These are phyloP conservation scores for Calonectria hongkongensis DNA, from an alignment of 2,329 filamentous ascomycete genomes.

Conservation along the genomic window DNA sequence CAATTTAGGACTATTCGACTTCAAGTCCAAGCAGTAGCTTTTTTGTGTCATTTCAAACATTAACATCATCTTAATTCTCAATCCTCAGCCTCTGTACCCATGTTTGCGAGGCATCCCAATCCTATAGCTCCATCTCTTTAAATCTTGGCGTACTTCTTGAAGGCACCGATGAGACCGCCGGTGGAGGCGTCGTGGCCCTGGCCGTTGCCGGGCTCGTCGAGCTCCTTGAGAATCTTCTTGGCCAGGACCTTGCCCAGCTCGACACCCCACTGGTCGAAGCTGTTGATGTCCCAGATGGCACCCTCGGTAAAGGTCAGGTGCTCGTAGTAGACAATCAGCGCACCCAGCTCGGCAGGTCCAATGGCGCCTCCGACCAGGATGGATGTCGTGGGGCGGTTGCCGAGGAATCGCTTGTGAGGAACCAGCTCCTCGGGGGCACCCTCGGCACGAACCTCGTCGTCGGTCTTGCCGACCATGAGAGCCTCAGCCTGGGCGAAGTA, in stretches of 20 bases:
- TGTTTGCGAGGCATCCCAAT: conserved; percentile 19
- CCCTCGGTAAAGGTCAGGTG: conserved; percentile 98
- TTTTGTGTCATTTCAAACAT: conserved; percentile 38
- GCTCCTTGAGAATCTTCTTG: conserved; percentile 91
- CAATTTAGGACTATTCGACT: conserved; percentile 25
- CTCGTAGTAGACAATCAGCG: conserved; percentile 98
- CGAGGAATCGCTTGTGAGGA: conserved; percentile 99
- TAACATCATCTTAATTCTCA: conserved; percentile 36
- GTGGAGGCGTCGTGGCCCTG: conserved; percentile 90
- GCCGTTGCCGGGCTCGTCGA: conserved; percentile 85
- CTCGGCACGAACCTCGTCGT: conserved; percentile 86
- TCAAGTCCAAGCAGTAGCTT: conserved; percentile 26
- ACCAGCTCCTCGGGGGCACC: conserved; percentile 84
- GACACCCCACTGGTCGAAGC: conserved; percentile 99
- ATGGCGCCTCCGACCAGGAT: conserved; percentile 94
- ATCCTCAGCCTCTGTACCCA: not conserved
- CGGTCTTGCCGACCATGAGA: conserved; percentile 92
- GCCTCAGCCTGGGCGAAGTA: conserved; percentile 93
- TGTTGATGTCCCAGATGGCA: conserved; percentile 99
- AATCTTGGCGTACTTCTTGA: conserved; percentile 83
- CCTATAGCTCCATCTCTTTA: conserved; percentile 58
- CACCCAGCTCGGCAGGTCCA: conserved; percentile 93
- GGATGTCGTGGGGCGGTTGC: conserved; percentile 96
- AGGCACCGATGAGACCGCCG: conserved; percentile 90
- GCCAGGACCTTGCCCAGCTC: conserved; percentile 97